Evolutionary conservation across 768 basidiomycete genomes (phyloP).

Genomic region (Coprinopsis cinerea): DNA sequence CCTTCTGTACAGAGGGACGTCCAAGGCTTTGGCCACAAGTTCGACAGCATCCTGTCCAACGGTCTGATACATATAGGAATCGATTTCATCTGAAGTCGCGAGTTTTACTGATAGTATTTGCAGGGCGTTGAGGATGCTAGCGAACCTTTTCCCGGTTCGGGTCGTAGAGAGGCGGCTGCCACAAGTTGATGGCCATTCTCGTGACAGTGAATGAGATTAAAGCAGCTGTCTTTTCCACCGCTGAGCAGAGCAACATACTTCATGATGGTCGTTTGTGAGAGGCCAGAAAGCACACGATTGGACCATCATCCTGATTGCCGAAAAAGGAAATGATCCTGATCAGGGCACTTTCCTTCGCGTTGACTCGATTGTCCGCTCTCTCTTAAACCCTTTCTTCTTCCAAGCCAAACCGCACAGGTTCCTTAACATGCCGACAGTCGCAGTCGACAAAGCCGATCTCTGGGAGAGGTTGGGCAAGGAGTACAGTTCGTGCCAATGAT

Average conservation of each 20-base stretch:
- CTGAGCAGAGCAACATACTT: slow-evolving; percentile 93
- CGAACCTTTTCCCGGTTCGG: slow-evolving; percentile 80
- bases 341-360: too few species aligned
- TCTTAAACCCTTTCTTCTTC: slow-evolving; percentile 5
- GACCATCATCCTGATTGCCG: slow-evolving; percentile 11
- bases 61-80: slow-evolving; percentile 99
- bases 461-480: slow-evolving; percentile 78
- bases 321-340: slow-evolving; percentile 17
- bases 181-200: slow-evolving; percentile 83
- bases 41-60: slow-evolving; percentile 94
- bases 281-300: too few species aligned
- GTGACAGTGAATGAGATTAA: slow-evolving; percentile 85
- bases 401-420: too few species aligned
- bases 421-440: slow-evolving; percentile 91
- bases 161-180: slow-evolving; percentile 84
- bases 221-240: slow-evolving; percentile 97
- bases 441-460: slow-evolving; percentile 93
- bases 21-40: slow-evolving; percentile 77
- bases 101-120: not conserved
- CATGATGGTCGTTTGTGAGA: slow-evolving; percentile 39
- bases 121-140: slow-evolving; percentile 15
- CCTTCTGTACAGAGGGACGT: slow-evolving; percentile 78
- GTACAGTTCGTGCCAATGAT: slow-evolving; percentile 53
- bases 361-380: slow-evolving; percentile 3
- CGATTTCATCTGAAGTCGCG: slow-evolving; percentile 79